phyloP scores from a whole-genome alignment of 139 green algal genomes.

The Marvania coccoides region DNA sequence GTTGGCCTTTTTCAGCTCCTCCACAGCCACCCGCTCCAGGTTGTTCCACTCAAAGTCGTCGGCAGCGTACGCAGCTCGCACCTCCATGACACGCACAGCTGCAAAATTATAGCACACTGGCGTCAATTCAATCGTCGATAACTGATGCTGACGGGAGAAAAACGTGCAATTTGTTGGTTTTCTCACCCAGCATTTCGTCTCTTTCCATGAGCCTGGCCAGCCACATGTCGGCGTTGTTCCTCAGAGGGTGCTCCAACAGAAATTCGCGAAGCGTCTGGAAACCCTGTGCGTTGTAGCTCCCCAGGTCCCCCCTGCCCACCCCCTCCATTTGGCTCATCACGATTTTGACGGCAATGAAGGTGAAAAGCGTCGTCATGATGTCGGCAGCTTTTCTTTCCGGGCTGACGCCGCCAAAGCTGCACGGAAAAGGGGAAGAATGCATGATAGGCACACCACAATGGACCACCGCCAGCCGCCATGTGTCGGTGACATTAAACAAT shows the following conservation, averaged over 20 bases:
- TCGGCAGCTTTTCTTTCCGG: constrained; percentile 61
- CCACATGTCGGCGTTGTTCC: constrained; percentile 1
- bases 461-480: too few relatives aligned
- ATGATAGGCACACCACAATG: too few relatives aligned
- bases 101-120: background rate
- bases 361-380: constrained; percentile 60
- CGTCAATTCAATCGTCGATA: too few relatives aligned
- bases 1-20: constrained; percentile 42
- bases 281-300: constrained; percentile 33
- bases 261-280: constrained; percentile 17
- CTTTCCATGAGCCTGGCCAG: constrained; percentile 20
- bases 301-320: constrained; percentile 42
- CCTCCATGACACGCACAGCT: constrained; percentile 69
- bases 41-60: constrained; percentile 80
- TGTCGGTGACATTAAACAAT: too few relatives aligned
- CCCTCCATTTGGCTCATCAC: constrained; percentile 69
- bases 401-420: constrained; percentile 51
- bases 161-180: too few relatives aligned
- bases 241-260: constrained; percentile 27
- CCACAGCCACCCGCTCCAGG: constrained; percentile 27
- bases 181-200: constrained; percentile 24
- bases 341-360: constrained; percentile 51
- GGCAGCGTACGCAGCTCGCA: constrained; percentile 56
- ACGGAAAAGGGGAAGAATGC: background rate
- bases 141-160: too few relatives aligned